These are phyloP conservation scores for Ascochyta clinopodiicola DNA, from an alignment of 2,329 filamentous ascomycete species.

Conservation along the genomic window DNA sequence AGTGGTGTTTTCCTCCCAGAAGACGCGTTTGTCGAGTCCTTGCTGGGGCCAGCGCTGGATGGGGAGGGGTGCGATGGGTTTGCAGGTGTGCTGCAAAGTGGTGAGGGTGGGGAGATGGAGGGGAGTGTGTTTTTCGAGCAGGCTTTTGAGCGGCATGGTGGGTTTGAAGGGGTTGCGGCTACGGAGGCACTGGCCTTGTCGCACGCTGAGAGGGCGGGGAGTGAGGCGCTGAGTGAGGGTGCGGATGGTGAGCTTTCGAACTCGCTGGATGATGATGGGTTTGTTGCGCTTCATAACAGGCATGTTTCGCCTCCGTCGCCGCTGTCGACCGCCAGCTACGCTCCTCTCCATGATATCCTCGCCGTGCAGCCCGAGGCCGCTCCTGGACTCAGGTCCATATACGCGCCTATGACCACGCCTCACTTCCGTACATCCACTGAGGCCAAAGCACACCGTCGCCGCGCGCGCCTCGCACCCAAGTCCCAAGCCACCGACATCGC, in stretches of 20 bases:
- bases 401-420: constrained; percentile 19
- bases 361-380: neutral
- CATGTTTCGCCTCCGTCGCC: neutral
- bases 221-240: neutral
- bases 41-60: neutral
- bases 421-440: constrained; percentile 28
- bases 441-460: constrained; percentile 28
- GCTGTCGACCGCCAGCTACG: neutral
- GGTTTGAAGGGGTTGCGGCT: neutral
- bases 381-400: constrained; percentile 9
- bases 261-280: constrained; percentile 1
- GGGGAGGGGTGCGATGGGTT: neutral
- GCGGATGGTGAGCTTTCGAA: neutral
- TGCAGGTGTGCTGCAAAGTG: neutral
- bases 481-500: constrained; percentile 22
- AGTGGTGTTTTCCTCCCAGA: neutral
- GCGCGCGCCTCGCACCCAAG: constrained; percentile 20
- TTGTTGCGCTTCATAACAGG: neutral
- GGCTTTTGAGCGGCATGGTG: neutral
- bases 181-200: neutral
- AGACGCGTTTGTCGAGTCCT: neutral
- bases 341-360: neutral
- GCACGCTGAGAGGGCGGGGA: neutral
- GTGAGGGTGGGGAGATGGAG: neutral
- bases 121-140: neutral